Percentiles rank a stretch among this genome's conserved stretches.
Conservation (phyloP, 176 grass and related monocot genomes). For the Avena atlantica region DNA sequence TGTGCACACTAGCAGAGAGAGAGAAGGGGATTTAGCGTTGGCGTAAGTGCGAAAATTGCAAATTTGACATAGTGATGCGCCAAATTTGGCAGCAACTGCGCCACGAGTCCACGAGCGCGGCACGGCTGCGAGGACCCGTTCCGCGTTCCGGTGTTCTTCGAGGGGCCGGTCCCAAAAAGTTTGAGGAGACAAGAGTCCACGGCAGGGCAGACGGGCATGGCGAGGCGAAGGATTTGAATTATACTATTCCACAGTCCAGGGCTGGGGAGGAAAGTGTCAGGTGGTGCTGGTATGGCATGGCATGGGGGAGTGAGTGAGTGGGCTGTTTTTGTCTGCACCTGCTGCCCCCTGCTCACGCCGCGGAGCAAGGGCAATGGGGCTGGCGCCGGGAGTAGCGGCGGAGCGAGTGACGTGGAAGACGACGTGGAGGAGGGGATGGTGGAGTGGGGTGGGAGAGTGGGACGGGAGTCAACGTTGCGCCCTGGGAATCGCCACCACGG, state of each 20-base stretch:
- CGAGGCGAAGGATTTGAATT: not conserved
- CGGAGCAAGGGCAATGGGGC: slow-evolving; percentile 8
- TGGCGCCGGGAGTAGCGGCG: not conserved
- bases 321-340: slow-evolving; percentile 46
- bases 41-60: slow-evolving; percentile 1
- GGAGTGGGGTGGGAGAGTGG: not conserved
- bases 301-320: not conserved
- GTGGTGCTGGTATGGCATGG: slow-evolving; percentile 27
- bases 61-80: slow-evolving; percentile 6
- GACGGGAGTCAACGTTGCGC: slow-evolving; percentile 58
- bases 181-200: not conserved
- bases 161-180: not conserved
- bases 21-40: not conserved
- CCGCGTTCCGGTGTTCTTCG: not conserved
- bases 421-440: slow-evolving; percentile 24
- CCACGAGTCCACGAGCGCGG: not conserved
- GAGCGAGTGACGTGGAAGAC: slow-evolving; percentile 49
- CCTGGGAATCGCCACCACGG: not conserved
- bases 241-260: not conserved
- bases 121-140: not conserved
- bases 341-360: slow-evolving; percentile 4
- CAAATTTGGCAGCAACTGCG: slow-evolving; percentile 13
- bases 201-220: not conserved
- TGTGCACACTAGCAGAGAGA: slow-evolving; percentile 21
- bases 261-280: not conserved